phyloP scores from a whole-genome alignment of 768 basidiomycete genomes.

The Serendipita sp. region DNA sequence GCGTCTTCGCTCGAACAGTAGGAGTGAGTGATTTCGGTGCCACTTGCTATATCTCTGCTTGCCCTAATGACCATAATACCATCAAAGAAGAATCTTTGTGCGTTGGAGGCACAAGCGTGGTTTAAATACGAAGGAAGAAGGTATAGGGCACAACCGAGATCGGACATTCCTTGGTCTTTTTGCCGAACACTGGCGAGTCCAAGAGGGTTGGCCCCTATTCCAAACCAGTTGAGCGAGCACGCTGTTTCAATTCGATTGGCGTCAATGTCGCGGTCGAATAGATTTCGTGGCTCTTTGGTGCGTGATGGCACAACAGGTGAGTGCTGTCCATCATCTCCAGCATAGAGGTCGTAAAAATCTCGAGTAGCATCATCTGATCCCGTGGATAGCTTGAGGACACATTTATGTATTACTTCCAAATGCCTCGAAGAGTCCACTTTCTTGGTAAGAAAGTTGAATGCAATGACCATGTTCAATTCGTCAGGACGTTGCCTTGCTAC shows the following conservation, averaged over 20 bases:
- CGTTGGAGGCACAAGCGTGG: conserved; percentile 19
- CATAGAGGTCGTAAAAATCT: background rate
- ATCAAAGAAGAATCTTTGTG: conserved; percentile 14
- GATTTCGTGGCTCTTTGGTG: background rate
- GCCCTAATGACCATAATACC: conserved; percentile 21
- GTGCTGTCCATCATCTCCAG: background rate
- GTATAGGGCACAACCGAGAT: conserved; percentile 16
- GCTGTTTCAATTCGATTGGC: background rate
- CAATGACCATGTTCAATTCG: conserved; percentile 12
- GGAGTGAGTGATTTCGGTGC: conserved; percentile 16
- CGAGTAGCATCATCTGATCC: conserved; percentile 9
- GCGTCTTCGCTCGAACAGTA: conserved; percentile 4
- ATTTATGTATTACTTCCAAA: conserved; percentile 14
- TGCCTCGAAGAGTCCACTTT: conserved; percentile 6
- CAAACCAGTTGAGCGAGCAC: background rate
- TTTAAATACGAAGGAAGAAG: conserved; percentile 20
- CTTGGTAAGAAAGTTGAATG: conserved; percentile 12
- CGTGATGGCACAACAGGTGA: background rate
- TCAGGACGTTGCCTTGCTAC: conserved; percentile 5
- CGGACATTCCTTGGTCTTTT: no score
- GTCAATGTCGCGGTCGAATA: background rate
- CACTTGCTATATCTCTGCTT: conserved; percentile 11
- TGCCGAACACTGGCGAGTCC: conserved; percentile 10
- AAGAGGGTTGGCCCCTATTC: background rate
- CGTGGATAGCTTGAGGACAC: no score